Evolutionary conservation across 164 flowering plant genomes (phyloP).

Genomic region (Nelumbo lutea): DNA sequence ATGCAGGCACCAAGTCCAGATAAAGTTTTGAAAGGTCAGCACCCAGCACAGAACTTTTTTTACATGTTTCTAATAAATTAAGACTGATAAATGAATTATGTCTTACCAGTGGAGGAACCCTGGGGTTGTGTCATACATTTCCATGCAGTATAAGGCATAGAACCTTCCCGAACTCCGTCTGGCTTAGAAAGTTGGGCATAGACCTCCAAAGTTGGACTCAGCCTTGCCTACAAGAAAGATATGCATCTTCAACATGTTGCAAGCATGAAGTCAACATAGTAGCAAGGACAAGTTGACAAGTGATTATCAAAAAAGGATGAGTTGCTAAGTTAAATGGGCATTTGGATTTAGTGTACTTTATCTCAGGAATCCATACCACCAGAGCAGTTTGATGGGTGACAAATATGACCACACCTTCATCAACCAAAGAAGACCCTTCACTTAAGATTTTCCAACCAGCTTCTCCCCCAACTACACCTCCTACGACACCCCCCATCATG

Average conservation of each 20-base stretch:
- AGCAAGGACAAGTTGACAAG: neutral
- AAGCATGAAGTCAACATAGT: slow-evolving; percentile 1
- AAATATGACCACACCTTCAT: slow-evolving; percentile 95
- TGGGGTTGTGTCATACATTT: slow-evolving; percentile 40
- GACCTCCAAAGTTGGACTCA: slow-evolving; percentile 60
- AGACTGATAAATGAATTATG: neutral
- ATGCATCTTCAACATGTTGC: slow-evolving; percentile 11
- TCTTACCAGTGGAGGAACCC: slow-evolving; percentile 54
- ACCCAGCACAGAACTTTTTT: too few species aligned
- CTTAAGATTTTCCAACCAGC: slow-evolving; percentile 71
- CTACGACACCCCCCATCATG: slow-evolving; percentile 74
- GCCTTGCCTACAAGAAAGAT: slow-evolving; percentile 54
- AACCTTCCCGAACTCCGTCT: slow-evolving; percentile 86
- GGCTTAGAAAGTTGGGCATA: slow-evolving; percentile 85
- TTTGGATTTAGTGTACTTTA: slow-evolving; percentile 26
- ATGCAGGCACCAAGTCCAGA: too few species aligned
- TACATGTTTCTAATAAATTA: neutral
- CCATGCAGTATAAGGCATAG: slow-evolving; percentile 98
- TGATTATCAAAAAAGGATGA: too few species aligned
- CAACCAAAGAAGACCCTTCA: slow-evolving; percentile 66
- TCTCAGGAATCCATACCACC: slow-evolving; percentile 73
- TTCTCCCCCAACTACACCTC: slow-evolving; percentile 63
- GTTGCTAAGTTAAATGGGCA: slow-evolving; percentile 20
- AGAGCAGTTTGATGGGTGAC: slow-evolving; percentile 87
- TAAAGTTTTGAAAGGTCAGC: too few species aligned